Evolutionary conservation across 805 yeast species (phyloP).

Genomic region (Nakazawaea ambrosiae): DNA sequence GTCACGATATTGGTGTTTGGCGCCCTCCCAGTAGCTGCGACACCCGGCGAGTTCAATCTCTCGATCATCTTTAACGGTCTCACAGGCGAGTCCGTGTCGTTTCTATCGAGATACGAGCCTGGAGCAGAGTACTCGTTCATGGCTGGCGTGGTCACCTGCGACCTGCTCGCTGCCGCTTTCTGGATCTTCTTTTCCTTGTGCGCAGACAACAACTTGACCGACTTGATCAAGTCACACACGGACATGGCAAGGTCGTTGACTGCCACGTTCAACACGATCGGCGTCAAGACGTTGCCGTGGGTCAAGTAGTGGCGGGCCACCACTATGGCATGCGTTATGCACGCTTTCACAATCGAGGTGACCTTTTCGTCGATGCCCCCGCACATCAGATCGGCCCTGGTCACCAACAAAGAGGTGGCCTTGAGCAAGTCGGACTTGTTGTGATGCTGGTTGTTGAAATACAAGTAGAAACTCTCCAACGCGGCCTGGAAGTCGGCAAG

Average conservation of each 20-base stretch:
- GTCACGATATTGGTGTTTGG: not conserved
- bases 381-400: constrained; percentile 28
- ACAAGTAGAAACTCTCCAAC: constrained; percentile 36
- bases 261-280: constrained; percentile 65
- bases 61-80: constrained; percentile 67
- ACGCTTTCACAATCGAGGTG: constrained; percentile 40
- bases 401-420: constrained; percentile 41
- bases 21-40: not conserved
- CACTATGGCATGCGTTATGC: constrained; percentile 70
- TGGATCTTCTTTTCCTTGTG: constrained; percentile 9
- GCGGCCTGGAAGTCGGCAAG: constrained; percentile 40
- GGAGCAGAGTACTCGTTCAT: constrained; percentile 6
- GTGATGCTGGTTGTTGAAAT: constrained; percentile 15
- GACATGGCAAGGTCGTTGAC: constrained; percentile 65
- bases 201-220: constrained; percentile 34
- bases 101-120: constrained; percentile 3
- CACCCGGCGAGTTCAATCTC: constrained; percentile 29
- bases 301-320: constrained; percentile 67
- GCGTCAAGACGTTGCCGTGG: constrained; percentile 60
- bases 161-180: not conserved
- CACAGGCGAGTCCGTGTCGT: constrained; percentile 35
- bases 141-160: constrained; percentile 11
- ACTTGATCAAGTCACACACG: constrained; percentile 53
- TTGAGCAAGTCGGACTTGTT: constrained; percentile 41
- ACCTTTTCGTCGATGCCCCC: constrained; percentile 19